Conservation (phyloP, 371 early-diverging fungal species). For the Rhizomucor pusillus region DNA sequence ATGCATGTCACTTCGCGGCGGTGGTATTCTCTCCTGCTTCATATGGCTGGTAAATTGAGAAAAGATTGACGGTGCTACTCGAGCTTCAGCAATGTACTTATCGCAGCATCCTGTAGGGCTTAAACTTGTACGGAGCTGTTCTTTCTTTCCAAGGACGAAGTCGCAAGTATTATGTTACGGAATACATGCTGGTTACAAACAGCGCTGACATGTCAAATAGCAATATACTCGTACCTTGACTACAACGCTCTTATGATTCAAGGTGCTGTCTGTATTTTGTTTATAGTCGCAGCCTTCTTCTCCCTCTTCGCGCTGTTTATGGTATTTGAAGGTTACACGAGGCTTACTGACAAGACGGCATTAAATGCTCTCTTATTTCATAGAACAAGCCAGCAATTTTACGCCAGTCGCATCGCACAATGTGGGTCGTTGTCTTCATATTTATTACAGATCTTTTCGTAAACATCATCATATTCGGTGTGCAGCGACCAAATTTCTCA, state of each 20-base stretch:
- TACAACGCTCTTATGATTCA: slow-evolving; percentile 21
- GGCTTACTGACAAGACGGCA: neutral
- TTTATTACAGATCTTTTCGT: slow-evolving; percentile 25
- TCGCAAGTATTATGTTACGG: slow-evolving; percentile 12
- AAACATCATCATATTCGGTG: slow-evolving; percentile 23
- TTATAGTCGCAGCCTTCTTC: slow-evolving; percentile 26
- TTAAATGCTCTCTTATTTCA: neutral
- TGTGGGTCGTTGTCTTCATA: slow-evolving; percentile 18
- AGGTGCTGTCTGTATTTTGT: slow-evolving; percentile 30
- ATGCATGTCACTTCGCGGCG: slow-evolving; percentile 23
- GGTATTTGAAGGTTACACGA: slow-evolving; percentile 14
- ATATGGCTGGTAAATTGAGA: slow-evolving; percentile 18
- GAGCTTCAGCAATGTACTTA: neutral
- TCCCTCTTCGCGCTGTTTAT: slow-evolving; percentile 26
- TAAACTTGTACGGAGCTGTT: slow-evolving; percentile 18
- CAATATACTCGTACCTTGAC: slow-evolving; percentile 36
- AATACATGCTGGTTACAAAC: too few species aligned
- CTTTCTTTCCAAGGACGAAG: slow-evolving; percentile 21
- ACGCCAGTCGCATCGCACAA: slow-evolving; percentile 13
- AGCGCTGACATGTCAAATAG: slow-evolving; percentile 10
- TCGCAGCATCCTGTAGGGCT: slow-evolving; percentile 16
- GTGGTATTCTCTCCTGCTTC: slow-evolving; percentile 13
- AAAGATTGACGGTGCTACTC: neutral
- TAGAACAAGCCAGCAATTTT: slow-evolving; percentile 17
- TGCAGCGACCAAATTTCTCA: slow-evolving; percentile 23